Base-by-base conservation (phyloP, 192 early-diverging fungal species). In the Anaeromyces robustus region DNA sequence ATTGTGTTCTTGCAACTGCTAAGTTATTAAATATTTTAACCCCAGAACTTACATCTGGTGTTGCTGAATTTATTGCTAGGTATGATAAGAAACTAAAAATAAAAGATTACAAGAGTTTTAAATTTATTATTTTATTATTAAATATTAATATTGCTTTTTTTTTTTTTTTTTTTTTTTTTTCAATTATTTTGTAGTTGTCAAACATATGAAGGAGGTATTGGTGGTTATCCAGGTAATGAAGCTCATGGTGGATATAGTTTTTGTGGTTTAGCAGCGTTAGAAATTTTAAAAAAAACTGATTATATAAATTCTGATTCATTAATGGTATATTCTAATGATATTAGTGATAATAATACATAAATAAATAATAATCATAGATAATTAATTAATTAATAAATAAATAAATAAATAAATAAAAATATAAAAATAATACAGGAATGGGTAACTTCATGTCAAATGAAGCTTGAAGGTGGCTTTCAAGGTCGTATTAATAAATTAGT, bases 401-500 rank as follows among this genome's bases (percentile, higher is more conserved):
- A 34, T 7, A 34, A 34, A 34, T 7, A 34, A 34, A 34, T 7
- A 34, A 34, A 34, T 7, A 34, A 34, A 34, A 7, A 34, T 34
- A 34, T 34, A 34, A 34, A 34, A 7, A 34, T 34, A 34, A 17
- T 30, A 43, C 81, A 92, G 88, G 83, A 86, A 52, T 99, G 96
- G 96, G 86, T 92, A 78, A 82, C 84, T 28, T 85, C 84, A 5
- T 84, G 95, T 43, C 97, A 99, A 86, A 92, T 98, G 94, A 83
- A 85, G 31, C 81, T 95, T 29, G 97, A 99, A 87, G 96, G 96
- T 77, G 97, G 97, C 30, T 99, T 97, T 83, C 94, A 94, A 80
- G 97, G 97, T 12, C 87, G 97, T 59, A 93, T 94, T 0, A 99
- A 99, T 85, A 99, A 99, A 86, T 88, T 99, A 0, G 97, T 99